Evolutionary conservation across 345 rosid genomes (phyloP).

Genomic region (Triadica sebifera): DNA sequence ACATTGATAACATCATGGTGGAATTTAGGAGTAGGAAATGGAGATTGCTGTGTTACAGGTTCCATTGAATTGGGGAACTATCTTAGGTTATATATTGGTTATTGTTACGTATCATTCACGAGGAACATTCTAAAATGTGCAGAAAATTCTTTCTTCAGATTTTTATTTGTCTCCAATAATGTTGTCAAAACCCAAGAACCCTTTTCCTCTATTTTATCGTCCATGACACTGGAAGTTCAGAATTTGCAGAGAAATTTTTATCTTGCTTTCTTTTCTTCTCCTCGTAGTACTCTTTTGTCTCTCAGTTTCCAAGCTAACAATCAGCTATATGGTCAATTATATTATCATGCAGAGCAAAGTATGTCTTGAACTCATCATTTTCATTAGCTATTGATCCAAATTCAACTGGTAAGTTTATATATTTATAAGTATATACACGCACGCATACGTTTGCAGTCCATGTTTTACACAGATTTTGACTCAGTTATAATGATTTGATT

Average conservation of each 20-base stretch:
- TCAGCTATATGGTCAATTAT: not conserved
- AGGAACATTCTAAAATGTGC: conserved; percentile 52
- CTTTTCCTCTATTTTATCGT: not conserved
- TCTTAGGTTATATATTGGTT: conserved; percentile 37
- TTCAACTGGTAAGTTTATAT: too few relatives aligned
- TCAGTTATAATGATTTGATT: too few relatives aligned
- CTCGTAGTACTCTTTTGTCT: too few relatives aligned
- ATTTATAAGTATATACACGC: too few relatives aligned
- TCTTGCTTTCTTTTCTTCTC: not conserved
- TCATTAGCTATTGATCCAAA: too few relatives aligned
- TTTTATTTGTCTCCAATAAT: not conserved
- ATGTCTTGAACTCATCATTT: too few relatives aligned
- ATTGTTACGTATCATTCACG: conserved; percentile 41
- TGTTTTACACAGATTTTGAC: too few relatives aligned
- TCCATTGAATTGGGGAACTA: conserved; percentile 42
- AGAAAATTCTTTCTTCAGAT: conserved; percentile 31
- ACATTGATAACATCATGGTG: conserved; percentile 29
- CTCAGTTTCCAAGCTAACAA: not conserved
- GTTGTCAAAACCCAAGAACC: not conserved
- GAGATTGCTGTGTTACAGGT: conserved; percentile 49
- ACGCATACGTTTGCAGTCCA: too few relatives aligned
- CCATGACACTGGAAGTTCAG: not conserved
- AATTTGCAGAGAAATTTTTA: not conserved
- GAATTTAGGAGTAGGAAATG: conserved; percentile 45
- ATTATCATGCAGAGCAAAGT: too few relatives aligned